Conservation (phyloP, 2,329 filamentous ascomycete genomes). For the Hirsutella rhossiliensis region DNA sequence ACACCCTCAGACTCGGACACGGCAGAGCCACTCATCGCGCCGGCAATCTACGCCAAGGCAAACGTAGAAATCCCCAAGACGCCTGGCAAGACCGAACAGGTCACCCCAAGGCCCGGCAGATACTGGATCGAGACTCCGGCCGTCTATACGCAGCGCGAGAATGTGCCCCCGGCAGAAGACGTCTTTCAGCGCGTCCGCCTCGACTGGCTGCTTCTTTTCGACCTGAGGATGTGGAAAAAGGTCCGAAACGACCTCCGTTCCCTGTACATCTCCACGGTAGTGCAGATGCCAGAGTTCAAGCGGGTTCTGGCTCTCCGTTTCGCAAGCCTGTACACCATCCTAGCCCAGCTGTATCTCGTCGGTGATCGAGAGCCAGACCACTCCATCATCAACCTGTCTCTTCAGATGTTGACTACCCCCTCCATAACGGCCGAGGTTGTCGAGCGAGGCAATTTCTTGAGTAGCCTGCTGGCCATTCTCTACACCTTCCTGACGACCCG, state of each 20-base stretch:
- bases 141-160: conserved; percentile 50
- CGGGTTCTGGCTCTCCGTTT: conserved; percentile 86
- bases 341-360: conserved; percentile 91
- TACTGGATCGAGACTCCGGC: conserved; percentile 82
- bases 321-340: conserved; percentile 82
- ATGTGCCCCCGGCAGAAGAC: conserved; percentile 66
- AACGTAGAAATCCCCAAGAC: conserved; percentile 73
- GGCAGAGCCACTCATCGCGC: conserved; percentile 49
- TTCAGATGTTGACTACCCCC: conserved; percentile 93
- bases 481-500: conserved; percentile 95
- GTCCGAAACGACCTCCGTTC: conserved; percentile 81
- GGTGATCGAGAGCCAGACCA: conserved; percentile 94
- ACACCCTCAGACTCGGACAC: conserved; percentile 66
- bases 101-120: conserved; percentile 51
- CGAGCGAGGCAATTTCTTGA: conserved; percentile 88
- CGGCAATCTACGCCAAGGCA: conserved; percentile 48
- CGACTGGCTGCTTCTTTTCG: conserved; percentile 91
- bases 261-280: conserved; percentile 91
- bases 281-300: conserved; percentile 93
- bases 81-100: conserved; percentile 41
- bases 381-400: conserved; percentile 93
- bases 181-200: conserved; percentile 80
- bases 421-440: conserved; percentile 95
- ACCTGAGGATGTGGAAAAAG: conserved; percentile 93
- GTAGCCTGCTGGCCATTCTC: conserved; percentile 86